phyloP scores from a whole-genome alignment of 768 basidiomycete species.

The Nevesoporus exiguus region DNA sequence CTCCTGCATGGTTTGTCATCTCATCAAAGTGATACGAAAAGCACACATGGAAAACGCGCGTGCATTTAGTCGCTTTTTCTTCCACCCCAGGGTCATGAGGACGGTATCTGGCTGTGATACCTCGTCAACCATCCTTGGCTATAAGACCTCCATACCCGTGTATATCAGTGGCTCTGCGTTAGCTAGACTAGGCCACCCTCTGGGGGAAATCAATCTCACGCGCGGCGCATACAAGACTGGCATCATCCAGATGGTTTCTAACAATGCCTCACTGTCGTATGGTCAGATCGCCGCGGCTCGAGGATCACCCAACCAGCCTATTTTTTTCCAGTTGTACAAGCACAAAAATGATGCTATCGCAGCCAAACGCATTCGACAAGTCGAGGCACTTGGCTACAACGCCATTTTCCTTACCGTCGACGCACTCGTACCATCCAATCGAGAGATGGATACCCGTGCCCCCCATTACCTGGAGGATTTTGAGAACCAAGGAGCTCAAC shows the following conservation, averaged over 20 bases:
- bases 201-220: constrained; percentile 84
- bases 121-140: constrained; percentile 72
- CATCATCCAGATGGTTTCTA: constrained; percentile 84
- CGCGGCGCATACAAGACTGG: constrained; percentile 60
- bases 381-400: constrained; percentile 73
- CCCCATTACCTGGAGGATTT: constrained; percentile 56
- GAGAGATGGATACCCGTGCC: constrained; percentile 69
- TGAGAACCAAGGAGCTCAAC: constrained; percentile 38
- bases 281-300: constrained; percentile 57
- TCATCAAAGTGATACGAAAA: constrained; percentile 26
- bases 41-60: constrained; percentile 66
- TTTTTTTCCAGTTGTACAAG: constrained; percentile 89
- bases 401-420: constrained; percentile 93
- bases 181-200: constrained; percentile 83
- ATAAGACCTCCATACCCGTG: constrained; percentile 68
- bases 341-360: constrained; percentile 65
- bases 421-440: constrained; percentile 76
- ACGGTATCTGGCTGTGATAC: constrained; percentile 61
- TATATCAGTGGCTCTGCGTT: constrained; percentile 83
- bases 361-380: constrained; percentile 64
- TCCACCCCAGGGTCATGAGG: constrained; percentile 78
- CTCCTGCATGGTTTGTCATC: constrained; percentile 12
- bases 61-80: constrained; percentile 85
- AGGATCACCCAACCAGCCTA: constrained; percentile 50
- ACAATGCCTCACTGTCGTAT: constrained; percentile 69